phyloP scores from a whole-genome alignment of 1,284 basidiomycete species.

The Fomes fomentarius region DNA sequence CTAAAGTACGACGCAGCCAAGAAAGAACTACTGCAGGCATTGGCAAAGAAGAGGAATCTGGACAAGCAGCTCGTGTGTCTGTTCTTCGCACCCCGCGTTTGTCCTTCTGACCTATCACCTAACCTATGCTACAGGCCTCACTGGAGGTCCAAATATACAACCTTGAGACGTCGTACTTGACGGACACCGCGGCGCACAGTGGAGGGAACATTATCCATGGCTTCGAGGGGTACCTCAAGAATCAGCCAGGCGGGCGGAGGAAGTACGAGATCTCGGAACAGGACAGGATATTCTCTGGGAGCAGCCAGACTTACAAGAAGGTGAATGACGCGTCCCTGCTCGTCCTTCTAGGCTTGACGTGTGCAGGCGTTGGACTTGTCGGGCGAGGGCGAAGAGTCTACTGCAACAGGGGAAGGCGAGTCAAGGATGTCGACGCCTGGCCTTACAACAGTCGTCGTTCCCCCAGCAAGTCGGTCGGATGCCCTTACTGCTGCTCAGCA shows the following conservation, averaged over 20 bases:
- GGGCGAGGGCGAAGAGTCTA: slow-evolving; percentile 72
- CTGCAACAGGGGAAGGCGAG: slow-evolving; percentile 57
- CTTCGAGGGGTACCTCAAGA: slow-evolving; percentile 83
- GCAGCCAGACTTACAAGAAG: slow-evolving; percentile 74
- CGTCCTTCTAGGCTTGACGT: neutral
- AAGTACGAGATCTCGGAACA: slow-evolving; percentile 74
- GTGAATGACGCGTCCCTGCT: slow-evolving; percentile 37
- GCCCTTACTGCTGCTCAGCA: slow-evolving; percentile 70
- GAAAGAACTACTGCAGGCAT: slow-evolving; percentile 70
- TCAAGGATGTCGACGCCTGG: slow-evolving; percentile 59
- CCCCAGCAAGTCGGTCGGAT: slow-evolving; percentile 66
- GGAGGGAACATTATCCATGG: slow-evolving; percentile 85
- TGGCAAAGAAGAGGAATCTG: slow-evolving; percentile 68
- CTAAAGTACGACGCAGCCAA: slow-evolving; percentile 68
- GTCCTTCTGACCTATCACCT: neutral
- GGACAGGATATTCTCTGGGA: slow-evolving; percentile 81
- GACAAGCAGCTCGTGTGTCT: slow-evolving; percentile 72
- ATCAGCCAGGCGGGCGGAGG: slow-evolving; percentile 63
- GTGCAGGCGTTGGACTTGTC: slow-evolving; percentile 69
- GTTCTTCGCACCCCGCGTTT: neutral
- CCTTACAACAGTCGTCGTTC: slow-evolving; percentile 71
- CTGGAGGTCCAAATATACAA: slow-evolving; percentile 76
- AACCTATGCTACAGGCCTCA: slow-evolving; percentile 52
- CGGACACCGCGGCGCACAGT: slow-evolving; percentile 70
- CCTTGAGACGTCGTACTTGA: slow-evolving; percentile 71